Evolutionary conservation across 371 early-diverging fungal genomes (phyloP), one percentile per base, ranked within the genome.

Genomic region (Gilbertella persicaria): DNA sequence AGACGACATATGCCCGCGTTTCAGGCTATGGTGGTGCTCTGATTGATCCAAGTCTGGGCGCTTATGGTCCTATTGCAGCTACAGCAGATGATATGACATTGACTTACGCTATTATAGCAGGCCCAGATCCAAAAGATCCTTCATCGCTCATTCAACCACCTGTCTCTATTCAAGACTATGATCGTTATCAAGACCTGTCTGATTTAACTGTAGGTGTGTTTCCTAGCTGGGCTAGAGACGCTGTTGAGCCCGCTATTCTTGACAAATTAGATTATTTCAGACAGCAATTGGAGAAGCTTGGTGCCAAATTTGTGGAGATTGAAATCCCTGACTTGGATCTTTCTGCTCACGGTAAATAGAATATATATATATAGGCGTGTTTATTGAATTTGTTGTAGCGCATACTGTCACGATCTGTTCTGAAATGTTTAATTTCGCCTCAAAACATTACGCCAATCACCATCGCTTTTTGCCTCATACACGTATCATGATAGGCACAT

Each of bases 1-100:
- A 91, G 53, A 83, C 89, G 0, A 87, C 90, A 1, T 76, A 71
- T 44, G 82, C 78, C 23, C 79, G 92, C 19, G 55, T 89, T 12
- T 78, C 88, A n/a, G 62, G 66, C 8, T 35, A 48, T 12, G 87
- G 86, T 25, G 73, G 71, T 30, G 77, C 25, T 47, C 30, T 55
- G 1, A 25, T 84, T 21, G 78, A 74, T 14, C 80, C 79, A n/a
- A 69, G 83, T 14, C 70, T 84, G 14, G 85, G 79, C 1, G 62
- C 71, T 20, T 60, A 75, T 29, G 90, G 90, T 2, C 90, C 89
- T 13, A 66, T 90, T 39, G 83, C 82, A 3, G 78, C 85, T 14
- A 82, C 79, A 6, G 83, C 83, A 23, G 75, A 81, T 28, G 88
- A 88, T 53, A 61, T 89, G 50, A 73, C 85, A 1, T 55, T 85